A percentile compares a stretch with the other conserved stretches of the same genome.
These are phyloP conservation scores for Macrolepiota fuliginosa DNA, from an alignment of 768 basidiomycete species.

Conservation along the genomic window DNA sequence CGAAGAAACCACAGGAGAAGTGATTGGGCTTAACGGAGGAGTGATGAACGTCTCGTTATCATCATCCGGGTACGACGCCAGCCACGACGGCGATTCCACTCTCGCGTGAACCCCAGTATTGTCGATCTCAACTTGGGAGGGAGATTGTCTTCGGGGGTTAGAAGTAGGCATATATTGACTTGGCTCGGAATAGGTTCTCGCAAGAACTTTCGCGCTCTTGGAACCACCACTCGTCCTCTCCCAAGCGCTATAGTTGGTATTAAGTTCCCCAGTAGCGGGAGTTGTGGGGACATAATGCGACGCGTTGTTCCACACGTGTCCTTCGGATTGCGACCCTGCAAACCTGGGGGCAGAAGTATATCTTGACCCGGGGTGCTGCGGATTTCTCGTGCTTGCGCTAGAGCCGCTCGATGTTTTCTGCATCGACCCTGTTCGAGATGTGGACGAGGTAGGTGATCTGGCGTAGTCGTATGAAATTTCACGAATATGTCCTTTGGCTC, in stretches of 20 bases:
- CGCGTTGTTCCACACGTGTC: background rate
- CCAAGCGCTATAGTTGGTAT: background rate
- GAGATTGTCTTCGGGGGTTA: background rate
- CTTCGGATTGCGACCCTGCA: slow-evolving; percentile 1
- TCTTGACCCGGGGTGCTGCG: background rate
- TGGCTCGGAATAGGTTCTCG: slow-evolving; percentile 7
- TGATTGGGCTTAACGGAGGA: slow-evolving; percentile 16
- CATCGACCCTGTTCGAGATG: background rate
- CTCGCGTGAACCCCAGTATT: slow-evolving; percentile 16
- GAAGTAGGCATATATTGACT: background rate
- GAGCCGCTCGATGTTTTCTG: background rate
- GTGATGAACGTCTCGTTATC: slow-evolving; percentile 15
- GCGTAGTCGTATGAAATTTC: slow-evolving; percentile 18
- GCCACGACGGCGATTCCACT: slow-evolving; percentile 30
- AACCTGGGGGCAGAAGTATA: slow-evolving; percentile 1
- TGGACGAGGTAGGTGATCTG: slow-evolving; percentile 1
- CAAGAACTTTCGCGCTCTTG: background rate
- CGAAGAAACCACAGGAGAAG: slow-evolving; percentile 15
- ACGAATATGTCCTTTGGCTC: slow-evolving; percentile 26
- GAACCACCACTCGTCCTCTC: background rate
- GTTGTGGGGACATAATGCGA: slow-evolving; percentile 1
- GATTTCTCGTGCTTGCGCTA: background rate
- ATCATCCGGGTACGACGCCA: slow-evolving; percentile 24
- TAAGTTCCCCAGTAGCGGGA: background rate
- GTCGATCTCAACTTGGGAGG: background rate